A percentile compares a stretch with the other conserved stretches of the same genome.
phyloP scores from a whole-genome alignment of 352 stramenopile species.

The Phytophthora melonis region DNA sequence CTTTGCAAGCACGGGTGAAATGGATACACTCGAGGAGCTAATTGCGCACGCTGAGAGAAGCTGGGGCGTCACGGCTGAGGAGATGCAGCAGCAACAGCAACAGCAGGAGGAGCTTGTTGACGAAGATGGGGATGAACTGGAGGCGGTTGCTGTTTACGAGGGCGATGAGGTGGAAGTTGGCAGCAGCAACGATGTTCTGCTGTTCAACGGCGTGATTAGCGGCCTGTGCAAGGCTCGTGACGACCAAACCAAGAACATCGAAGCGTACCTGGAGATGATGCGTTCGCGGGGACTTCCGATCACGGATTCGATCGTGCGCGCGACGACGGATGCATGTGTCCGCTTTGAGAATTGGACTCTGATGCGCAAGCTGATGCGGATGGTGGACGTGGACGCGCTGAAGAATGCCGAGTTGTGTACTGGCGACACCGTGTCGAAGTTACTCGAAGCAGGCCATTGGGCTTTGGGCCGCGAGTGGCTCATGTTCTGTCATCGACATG shows the following conservation, averaged over 20 bases:
- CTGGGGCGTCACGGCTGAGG: slow-evolving; percentile 39
- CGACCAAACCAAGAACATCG: slow-evolving; percentile 76
- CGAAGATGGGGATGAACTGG: slow-evolving; percentile 41
- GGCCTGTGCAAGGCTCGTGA: slow-evolving; percentile 79
- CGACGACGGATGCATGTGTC: slow-evolving; percentile 76
- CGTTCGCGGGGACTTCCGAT: slow-evolving; percentile 54
- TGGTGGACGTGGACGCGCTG: slow-evolving; percentile 59
- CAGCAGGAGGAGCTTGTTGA: slow-evolving; percentile 14
- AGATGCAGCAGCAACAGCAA: slow-evolving; percentile 32
- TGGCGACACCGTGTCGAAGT: slow-evolving; percentile 82
- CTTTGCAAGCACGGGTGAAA: slow-evolving; percentile 79
- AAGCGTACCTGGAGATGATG: slow-evolving; percentile 70
- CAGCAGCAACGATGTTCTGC: slow-evolving; percentile 48
- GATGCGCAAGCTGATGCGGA: slow-evolving; percentile 56
- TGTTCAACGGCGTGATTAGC: slow-evolving; percentile 86
- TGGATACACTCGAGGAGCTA: slow-evolving; percentile 71
- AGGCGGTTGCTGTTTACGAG: slow-evolving; percentile 35
- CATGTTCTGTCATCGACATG: slow-evolving; percentile 49
- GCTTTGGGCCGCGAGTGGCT: slow-evolving; percentile 66
- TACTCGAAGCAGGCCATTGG: slow-evolving; percentile 72
- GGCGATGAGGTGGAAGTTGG: slow-evolving; percentile 38
- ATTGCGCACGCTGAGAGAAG: slow-evolving; percentile 63
- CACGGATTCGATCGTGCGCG: slow-evolving; percentile 81
- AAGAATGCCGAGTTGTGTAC: slow-evolving; percentile 69
- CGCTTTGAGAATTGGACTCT: slow-evolving; percentile 69